These are phyloP conservation scores for Epicoccum nigrum DNA, from an alignment of 2,329 filamentous ascomycete genomes.

Conservation along the genomic window DNA sequence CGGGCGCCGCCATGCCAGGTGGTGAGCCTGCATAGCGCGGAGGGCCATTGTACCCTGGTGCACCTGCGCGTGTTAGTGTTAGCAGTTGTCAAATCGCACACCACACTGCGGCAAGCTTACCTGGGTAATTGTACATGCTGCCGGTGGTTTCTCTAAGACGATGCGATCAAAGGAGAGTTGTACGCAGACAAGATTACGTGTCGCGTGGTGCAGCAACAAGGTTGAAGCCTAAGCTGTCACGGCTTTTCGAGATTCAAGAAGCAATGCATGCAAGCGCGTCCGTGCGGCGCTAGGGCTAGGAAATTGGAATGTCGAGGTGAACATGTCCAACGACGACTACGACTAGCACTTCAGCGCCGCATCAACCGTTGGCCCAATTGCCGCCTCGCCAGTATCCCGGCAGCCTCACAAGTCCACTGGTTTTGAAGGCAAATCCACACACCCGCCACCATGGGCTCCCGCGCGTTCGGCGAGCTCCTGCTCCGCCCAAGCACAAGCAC, in stretches of 20 bases:
- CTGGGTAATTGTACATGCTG: constrained; percentile 47
- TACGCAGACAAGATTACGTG: neutral
- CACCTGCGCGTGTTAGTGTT: constrained; percentile 42
- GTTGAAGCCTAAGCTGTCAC: constrained; percentile 1
- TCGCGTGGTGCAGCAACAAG: neutral
- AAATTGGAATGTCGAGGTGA: constrained; percentile 33
- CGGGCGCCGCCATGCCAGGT: constrained; percentile 74
- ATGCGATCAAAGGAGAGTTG: neutral
- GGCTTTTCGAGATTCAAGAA: constrained; percentile 13
- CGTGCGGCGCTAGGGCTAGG: constrained; percentile 25
- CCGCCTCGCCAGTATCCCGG: neutral
- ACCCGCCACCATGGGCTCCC: constrained; percentile 34
- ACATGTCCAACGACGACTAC: neutral
- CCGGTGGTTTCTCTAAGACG: neutral
- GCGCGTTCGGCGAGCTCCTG: constrained; percentile 40
- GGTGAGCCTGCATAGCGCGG: constrained; percentile 76
- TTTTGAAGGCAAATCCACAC: neutral
- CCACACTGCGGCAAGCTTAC: constrained; percentile 22
- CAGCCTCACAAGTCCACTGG: neutral
- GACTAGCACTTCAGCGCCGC: neutral
- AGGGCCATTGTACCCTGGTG: constrained; percentile 73
- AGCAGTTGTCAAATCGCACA: constrained; percentile 18
- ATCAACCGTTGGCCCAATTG: constrained; percentile 7
- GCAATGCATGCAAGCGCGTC: no score
- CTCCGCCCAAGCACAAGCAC: constrained; percentile 37